Conservation (phyloP, 2,329 filamentous ascomycete species). For the Alternaria ethzedia region DNA sequence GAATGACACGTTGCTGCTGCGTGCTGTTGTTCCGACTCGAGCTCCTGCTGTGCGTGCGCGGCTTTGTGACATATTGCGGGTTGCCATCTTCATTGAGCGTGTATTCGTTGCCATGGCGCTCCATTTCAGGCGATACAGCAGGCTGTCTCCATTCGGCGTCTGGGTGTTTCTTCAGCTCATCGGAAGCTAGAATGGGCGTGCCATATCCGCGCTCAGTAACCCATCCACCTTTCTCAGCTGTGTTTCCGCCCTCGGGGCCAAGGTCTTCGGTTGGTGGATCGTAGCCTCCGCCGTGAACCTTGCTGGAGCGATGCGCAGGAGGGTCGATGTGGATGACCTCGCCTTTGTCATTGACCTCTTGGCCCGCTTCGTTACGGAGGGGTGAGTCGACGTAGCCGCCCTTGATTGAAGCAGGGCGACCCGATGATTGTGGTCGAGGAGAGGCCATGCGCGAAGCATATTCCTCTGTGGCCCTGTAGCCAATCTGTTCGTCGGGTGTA, state of each 20-base stretch:
- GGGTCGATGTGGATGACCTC: conserved; percentile 81
- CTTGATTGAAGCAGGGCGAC: conserved; percentile 54
- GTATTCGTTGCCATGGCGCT: conserved; percentile 63
- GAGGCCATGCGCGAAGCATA: conserved; percentile 78
- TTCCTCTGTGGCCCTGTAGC: conserved; percentile 85
- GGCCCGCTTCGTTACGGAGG: conserved; percentile 55
- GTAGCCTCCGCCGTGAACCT: conserved; percentile 57
- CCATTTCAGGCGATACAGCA: conserved; percentile 74
- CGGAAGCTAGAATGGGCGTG: conserved; percentile 84
- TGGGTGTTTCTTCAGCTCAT: conserved; percentile 80
- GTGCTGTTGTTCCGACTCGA: conserved; percentile 64
- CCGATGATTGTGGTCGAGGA: conserved; percentile 63
- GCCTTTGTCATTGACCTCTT: conserved; percentile 59
- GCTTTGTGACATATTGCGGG: conserved; percentile 56
- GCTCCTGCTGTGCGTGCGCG: conserved; percentile 59
- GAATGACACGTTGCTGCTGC: conserved; percentile 52
- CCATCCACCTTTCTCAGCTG: conserved; percentile 56
- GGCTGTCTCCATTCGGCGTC: conserved; percentile 74
- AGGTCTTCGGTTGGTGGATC: conserved; percentile 61
- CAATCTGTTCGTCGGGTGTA: conserved; percentile 89
- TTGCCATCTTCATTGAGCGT: conserved; percentile 54
- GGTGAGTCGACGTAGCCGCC: conserved; percentile 58
- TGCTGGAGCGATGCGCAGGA: conserved; percentile 56
- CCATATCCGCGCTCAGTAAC: conserved; percentile 68
- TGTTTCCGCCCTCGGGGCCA: conserved; percentile 54